phyloP scores from a whole-genome alignment of 176 grass and related monocot species.

The Aegilops longissima region DNA sequence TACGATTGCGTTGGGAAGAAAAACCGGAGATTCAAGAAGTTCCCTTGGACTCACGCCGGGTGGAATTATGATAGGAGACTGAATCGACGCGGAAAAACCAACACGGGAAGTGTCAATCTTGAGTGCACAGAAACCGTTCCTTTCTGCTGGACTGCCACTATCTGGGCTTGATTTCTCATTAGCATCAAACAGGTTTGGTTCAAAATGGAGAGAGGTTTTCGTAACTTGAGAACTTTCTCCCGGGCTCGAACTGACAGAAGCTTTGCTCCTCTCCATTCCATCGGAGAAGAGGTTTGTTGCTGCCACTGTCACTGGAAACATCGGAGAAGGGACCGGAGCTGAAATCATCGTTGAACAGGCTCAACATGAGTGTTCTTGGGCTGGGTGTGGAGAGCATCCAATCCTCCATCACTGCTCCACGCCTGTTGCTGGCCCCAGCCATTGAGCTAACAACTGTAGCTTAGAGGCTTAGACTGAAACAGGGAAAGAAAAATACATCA shows the following conservation, averaged over 20 bases:
- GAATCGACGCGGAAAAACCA: constrained; percentile 36
- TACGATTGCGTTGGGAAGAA: constrained; percentile 80
- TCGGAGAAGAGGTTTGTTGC: background rate
- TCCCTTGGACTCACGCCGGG: constrained; percentile 76
- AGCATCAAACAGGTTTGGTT: constrained; percentile 40
- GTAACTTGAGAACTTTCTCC: constrained; percentile 39
- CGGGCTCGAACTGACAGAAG: background rate
- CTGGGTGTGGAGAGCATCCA: constrained; percentile 69
- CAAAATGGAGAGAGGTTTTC: constrained; percentile 27
- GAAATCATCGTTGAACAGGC: constrained; percentile 60
- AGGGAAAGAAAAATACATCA: background rate
- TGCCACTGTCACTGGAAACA: constrained; percentile 34
- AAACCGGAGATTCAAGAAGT: constrained; percentile 82
- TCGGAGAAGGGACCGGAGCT: constrained; percentile 37
- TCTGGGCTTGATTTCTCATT: constrained; percentile 39
- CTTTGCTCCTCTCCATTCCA: constrained; percentile 37
- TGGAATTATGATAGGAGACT: constrained; percentile 75
- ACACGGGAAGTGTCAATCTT: constrained; percentile 64
- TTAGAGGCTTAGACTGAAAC: constrained; percentile 3
- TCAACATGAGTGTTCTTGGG: constrained; percentile 60
- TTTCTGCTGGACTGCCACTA: constrained; percentile 47
- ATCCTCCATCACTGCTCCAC: constrained; percentile 50
- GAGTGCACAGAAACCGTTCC: constrained; percentile 55
- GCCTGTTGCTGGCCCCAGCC: constrained; percentile 25
- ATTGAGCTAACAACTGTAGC: constrained; percentile 9